phyloP scores from a whole-genome alignment of 1,284 basidiomycete genomes.

The Sporisorium exsertum region DNA sequence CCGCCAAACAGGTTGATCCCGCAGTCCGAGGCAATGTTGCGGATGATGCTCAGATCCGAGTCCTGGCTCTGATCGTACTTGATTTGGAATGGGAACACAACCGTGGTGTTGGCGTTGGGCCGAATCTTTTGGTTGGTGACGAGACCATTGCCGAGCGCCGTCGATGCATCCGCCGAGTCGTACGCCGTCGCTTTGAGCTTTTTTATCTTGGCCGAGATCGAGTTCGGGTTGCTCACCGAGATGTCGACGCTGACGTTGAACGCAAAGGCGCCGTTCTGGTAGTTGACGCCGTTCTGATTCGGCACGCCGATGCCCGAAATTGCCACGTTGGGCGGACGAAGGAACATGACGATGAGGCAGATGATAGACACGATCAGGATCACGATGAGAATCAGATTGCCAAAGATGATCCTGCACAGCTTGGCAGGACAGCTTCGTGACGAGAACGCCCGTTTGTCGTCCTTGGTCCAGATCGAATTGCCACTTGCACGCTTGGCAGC shows the following conservation, averaged over 20 bases:
- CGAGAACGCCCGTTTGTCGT: conserved; percentile 58
- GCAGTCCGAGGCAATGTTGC: conserved; percentile 79
- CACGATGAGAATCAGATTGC: conserved; percentile 56
- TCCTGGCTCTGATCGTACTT: conserved; percentile 77
- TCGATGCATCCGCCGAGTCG: conserved; percentile 44
- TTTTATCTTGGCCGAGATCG: conserved; percentile 60
- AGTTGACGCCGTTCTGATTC: conserved; percentile 31
- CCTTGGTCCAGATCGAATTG: conserved; percentile 63
- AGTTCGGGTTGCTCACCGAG: conserved; percentile 65
- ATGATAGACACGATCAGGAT: conserved; percentile 61
- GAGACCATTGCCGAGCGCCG: conserved; percentile 55
- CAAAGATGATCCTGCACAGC: conserved; percentile 58
- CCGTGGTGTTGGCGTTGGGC: conserved; percentile 77
- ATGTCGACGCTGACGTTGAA: conserved; percentile 63
- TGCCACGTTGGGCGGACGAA: conserved; percentile 64
- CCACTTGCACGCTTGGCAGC: conserved; percentile 44
- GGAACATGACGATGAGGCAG: conserved; percentile 61
- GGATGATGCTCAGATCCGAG: conserved; percentile 75
- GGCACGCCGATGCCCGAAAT: conserved; percentile 49
- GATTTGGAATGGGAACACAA: conserved; percentile 84
- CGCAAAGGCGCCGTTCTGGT: conserved; percentile 48
- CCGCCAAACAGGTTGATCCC: conserved; percentile 69
- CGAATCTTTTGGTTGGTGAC: conserved; percentile 75
- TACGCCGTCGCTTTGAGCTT: conserved; percentile 57
- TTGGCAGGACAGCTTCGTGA: conserved; percentile 54